These are phyloP conservation scores for Plasmodium coatneyi DNA, from an alignment of 169 alveolate genomes.

Conservation along the genomic window DNA sequence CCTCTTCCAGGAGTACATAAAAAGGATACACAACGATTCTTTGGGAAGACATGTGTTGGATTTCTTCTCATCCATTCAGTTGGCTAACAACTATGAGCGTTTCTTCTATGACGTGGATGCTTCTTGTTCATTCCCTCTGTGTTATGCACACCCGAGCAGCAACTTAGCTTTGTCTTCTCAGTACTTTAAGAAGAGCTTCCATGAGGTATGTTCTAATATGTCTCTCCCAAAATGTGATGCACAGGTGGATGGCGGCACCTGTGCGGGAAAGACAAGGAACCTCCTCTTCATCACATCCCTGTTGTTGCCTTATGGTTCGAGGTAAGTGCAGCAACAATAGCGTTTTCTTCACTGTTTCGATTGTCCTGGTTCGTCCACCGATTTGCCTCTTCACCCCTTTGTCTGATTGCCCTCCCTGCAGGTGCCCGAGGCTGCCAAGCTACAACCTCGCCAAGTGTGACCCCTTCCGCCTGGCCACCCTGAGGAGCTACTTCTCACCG, in stretches of 20 bases:
- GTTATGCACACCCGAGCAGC: slow-evolving; percentile 11
- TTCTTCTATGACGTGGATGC: slow-evolving; percentile 25
- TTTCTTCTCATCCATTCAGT: slow-evolving; percentile 19
- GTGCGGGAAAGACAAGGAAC: background rate
- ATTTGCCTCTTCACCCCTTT: background rate
- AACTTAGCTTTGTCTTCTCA: background rate
- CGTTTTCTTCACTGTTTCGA: background rate
- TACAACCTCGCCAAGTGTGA: slow-evolving; percentile 19
- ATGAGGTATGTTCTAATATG: background rate
- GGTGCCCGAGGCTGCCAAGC: slow-evolving; percentile 17
- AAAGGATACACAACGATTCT: slow-evolving; percentile 24
- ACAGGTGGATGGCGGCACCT: background rate
- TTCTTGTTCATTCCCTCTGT: slow-evolving; percentile 12
- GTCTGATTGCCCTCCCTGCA: background rate
- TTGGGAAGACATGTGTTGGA: slow-evolving; percentile 24
- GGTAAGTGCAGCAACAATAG: background rate
- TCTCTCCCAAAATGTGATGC: background rate
- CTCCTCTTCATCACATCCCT: slow-evolving; percentile 13
- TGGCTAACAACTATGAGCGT: slow-evolving; percentile 32
- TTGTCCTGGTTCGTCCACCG: background rate
- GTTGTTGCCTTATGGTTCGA: slow-evolving; percentile 3
- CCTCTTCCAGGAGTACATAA: slow-evolving; percentile 18
- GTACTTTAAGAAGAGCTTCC: slow-evolving; percentile 9
- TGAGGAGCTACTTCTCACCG: slow-evolving; percentile 23
- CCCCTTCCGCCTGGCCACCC: background rate